phyloP scores from a whole-genome alignment of 129 eudicot species.

The Saposhnikovia divaricata region DNA sequence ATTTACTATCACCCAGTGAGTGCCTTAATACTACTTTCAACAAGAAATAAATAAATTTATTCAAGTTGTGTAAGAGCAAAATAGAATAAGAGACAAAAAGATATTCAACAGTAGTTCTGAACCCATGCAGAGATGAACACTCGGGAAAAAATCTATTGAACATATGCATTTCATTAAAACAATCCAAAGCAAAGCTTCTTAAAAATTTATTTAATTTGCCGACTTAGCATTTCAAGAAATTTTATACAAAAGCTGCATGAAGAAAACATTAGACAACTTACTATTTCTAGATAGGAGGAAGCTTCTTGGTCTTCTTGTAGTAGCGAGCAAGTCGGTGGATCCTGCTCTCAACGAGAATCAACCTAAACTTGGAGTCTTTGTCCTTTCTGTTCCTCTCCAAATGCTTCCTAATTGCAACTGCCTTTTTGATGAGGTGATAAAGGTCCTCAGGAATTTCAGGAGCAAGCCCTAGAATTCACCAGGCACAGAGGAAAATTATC shows the following conservation, averaged over 20 bases:
- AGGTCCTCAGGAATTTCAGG: slow-evolving; percentile 47
- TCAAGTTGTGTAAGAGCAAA: too few species aligned
- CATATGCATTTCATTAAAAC: neutral
- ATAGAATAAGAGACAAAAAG: too few species aligned
- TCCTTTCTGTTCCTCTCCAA: slow-evolving; percentile 50
- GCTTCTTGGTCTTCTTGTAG: slow-evolving; percentile 50
- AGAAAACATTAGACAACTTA: slow-evolving; percentile 11
- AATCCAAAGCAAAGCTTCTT: neutral
- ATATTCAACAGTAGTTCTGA: too few species aligned
- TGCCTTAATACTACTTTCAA: too few species aligned
- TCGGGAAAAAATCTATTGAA: neutral
- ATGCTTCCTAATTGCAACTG: slow-evolving; percentile 48
- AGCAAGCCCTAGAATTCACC: slow-evolving; percentile 26
- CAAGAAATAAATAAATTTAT: too few species aligned
- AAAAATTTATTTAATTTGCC: neutral
- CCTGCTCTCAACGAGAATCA: slow-evolving; percentile 45
- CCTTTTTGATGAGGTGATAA: slow-evolving; percentile 42
- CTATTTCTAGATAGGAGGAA: slow-evolving; percentile 48
- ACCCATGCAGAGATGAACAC: neutral
- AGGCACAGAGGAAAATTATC: neutral
- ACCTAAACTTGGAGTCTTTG: slow-evolving; percentile 40
- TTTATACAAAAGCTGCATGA: neutral
- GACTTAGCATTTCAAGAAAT: neutral
- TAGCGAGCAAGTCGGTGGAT: slow-evolving; percentile 48
- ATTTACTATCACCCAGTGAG: neutral